These are phyloP conservation scores for Calonectria pseudoturangicola DNA, from an alignment of 2,329 filamentous ascomycete genomes.

Conservation along the genomic window DNA sequence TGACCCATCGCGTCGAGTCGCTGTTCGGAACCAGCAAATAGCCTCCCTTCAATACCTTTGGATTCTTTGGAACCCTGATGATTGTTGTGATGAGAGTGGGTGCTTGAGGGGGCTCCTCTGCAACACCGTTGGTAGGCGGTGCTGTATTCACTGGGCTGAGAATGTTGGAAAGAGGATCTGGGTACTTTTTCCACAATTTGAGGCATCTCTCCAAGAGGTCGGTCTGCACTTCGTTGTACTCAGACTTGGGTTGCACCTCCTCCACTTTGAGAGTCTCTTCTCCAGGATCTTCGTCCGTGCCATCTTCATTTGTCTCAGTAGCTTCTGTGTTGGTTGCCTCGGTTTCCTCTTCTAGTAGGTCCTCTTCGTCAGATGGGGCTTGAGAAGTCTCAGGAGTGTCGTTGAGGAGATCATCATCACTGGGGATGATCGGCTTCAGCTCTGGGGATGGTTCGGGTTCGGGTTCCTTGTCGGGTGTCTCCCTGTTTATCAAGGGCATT, in stretches of 20 bases:
- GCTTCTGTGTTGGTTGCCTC: constrained; percentile 49
- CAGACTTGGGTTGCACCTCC: constrained; percentile 56
- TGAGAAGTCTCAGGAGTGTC: constrained; percentile 74
- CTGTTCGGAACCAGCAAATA: constrained; percentile 91
- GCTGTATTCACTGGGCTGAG: constrained; percentile 78
- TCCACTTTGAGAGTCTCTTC: constrained; percentile 52
- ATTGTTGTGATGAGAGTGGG: constrained; percentile 85
- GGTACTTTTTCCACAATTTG: constrained; percentile 78
- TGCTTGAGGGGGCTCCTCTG: constrained; percentile 66
- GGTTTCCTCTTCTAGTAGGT: constrained; percentile 47
- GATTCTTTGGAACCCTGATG: constrained; percentile 86
- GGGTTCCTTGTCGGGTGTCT: constrained; percentile 58
- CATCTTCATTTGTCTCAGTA: constrained; percentile 37
- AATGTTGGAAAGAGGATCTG: constrained; percentile 73
- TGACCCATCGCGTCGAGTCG: constrained; percentile 89
- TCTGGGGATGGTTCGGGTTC: constrained; percentile 60
- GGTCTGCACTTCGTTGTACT: constrained; percentile 68
- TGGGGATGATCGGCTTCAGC: constrained; percentile 66
- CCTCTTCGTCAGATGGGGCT: constrained; percentile 60
- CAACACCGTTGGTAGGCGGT: constrained; percentile 79
- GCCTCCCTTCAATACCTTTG: constrained; percentile 87
- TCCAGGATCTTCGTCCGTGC: constrained; percentile 41
- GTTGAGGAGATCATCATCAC: constrained; percentile 75
- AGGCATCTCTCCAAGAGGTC: constrained; percentile 74
- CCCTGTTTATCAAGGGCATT: constrained; percentile 66